A percentile compares a stretch with the other conserved stretches of the same genome.
These are phyloP conservation scores for Hymenoscyphus infarciens DNA, from an alignment of 2,329 filamentous ascomycete species.

Conservation along the genomic window DNA sequence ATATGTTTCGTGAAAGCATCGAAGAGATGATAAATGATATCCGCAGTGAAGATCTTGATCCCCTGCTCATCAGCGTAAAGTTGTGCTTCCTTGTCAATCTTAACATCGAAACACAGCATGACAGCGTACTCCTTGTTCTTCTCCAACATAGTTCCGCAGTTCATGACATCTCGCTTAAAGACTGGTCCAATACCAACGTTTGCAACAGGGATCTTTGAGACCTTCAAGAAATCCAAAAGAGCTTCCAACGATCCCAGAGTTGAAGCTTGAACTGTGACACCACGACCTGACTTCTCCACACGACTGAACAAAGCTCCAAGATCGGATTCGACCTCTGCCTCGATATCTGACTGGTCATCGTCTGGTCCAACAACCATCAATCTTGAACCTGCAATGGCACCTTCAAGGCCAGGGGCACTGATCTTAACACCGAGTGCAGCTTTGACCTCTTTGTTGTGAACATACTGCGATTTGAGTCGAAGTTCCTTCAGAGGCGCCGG, in stretches of 20 bases:
- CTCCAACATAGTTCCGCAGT: conserved; percentile 92
- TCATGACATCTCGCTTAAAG: conserved; percentile 97
- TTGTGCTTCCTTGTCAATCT: conserved; percentile 94
- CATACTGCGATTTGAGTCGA: conserved; percentile 91
- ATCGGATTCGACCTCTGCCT: conserved; percentile 95
- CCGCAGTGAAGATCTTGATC: conserved; percentile 96
- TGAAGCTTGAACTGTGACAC: conserved; percentile 95
- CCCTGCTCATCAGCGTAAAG: conserved; percentile 89
- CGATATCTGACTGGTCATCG: conserved; percentile 94
- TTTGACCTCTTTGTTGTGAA: conserved; percentile 99
- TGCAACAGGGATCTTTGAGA: conserved; percentile 93
- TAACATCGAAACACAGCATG: conserved; percentile 99
- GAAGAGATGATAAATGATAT: conserved; percentile 99
- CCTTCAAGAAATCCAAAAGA: conserved; percentile 89
- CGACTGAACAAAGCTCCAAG: conserved; percentile 86
- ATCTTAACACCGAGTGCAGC: conserved; percentile 98
- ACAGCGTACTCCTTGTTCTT: conserved; percentile 94
- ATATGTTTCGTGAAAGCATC: conserved; percentile 96
- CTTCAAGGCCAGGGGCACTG: conserved; percentile 89
- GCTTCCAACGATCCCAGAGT: conserved; percentile 96
- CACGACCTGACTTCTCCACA: conserved; percentile 86
- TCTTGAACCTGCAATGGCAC: conserved; percentile 92
- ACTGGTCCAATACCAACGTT: conserved; percentile 97
- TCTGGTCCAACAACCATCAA: conserved; percentile 90
- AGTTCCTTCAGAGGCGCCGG: conserved; percentile 90